Conservation (phyloP, 805 yeast species). For the Dipodascus geniculatus region DNA sequence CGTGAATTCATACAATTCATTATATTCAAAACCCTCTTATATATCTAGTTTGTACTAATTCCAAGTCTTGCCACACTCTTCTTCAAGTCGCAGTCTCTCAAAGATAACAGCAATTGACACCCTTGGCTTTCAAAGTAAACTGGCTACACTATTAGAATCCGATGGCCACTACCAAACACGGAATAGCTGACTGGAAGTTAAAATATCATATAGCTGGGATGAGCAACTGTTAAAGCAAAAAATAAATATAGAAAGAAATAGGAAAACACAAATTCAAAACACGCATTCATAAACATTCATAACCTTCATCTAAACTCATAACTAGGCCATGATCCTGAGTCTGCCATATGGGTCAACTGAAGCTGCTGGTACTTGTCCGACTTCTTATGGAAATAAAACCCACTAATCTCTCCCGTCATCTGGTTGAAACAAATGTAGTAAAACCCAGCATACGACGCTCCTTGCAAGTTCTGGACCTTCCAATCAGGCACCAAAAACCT, state of each 20-base stretch:
- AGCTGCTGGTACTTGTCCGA: constrained; percentile 74
- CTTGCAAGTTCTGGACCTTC: constrained; percentile 43
- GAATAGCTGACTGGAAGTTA: background rate
- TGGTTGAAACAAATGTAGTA: constrained; percentile 81
- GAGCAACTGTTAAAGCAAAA: background rate
- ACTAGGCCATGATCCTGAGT: constrained; percentile 32
- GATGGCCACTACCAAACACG: background rate
- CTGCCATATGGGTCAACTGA: constrained; percentile 45
- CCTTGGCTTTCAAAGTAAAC: too few species aligned
- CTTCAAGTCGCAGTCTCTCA: too few species aligned
- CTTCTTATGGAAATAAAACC: constrained; percentile 71
- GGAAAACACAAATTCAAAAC: background rate
- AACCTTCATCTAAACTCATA: constrained; percentile 23
- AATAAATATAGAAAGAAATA: too few species aligned
- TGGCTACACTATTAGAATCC: background rate
- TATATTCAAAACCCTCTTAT: too few species aligned
- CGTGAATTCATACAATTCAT: too few species aligned
- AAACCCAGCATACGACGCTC: constrained; percentile 86
- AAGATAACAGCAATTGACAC: too few species aligned
- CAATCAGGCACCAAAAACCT: constrained; percentile 76
- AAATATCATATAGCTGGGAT: background rate
- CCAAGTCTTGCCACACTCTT: too few species aligned
- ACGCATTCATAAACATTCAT: background rate
- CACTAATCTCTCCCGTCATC: constrained; percentile 59
- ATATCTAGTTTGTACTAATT: too few species aligned